Base-by-base conservation (phyloP, 2,329 filamentous ascomycete species). In the Phyllosticta citribraziliensis region DNA sequence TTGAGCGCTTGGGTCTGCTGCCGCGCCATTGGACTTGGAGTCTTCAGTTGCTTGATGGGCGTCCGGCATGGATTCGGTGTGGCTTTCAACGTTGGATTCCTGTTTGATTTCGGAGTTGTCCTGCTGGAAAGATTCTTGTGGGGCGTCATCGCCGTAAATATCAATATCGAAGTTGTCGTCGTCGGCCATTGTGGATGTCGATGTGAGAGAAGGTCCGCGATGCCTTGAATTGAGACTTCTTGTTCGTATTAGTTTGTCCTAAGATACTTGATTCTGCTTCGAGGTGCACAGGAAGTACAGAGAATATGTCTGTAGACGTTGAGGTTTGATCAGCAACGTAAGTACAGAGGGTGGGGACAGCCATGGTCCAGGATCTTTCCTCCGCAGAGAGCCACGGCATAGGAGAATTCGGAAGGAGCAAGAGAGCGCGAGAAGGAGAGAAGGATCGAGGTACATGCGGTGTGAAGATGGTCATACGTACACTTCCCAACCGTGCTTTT, bases 151-250 rank as follows among this genome's bases (percentile, higher is more conserved):
- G 65, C 84, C 84, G 70, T 87, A 87, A 75, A 87, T 85, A 72
- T 87, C 84, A 78, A 87, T 86, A 68, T 87, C 84, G 78, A 87
- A 87, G 70, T 85, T 85, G 73, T 87, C 84, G 74, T 86, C 84
- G 71, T 86, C 84, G 69, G 82, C 78, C 71, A 76, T 76, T 58
- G 57, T 70, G 61, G 62, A 56, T 10, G 20, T 22, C 30, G 55
- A 17, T 9, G 19, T 27, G 27, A 22, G 27, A 33, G 25, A 55
- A 53, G 70, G 67, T 67, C 67, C 65, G 65, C 52, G 64, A 52
- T 27, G 24, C 25, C 56, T 63, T 58, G 64, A 64, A 58, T 54
- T 63, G 64, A 52, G 56, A 35, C 51, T 35, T 65, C 69, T 73
- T 68, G 69, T 74, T 47, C 40, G 40, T 8, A 47, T 47, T 47